Evolutionary conservation across 495 filamentous ascomycete species (phyloP), one percentile per base, ranked within the genome.

Genomic region (Clavariopsis aquatica): DNA sequence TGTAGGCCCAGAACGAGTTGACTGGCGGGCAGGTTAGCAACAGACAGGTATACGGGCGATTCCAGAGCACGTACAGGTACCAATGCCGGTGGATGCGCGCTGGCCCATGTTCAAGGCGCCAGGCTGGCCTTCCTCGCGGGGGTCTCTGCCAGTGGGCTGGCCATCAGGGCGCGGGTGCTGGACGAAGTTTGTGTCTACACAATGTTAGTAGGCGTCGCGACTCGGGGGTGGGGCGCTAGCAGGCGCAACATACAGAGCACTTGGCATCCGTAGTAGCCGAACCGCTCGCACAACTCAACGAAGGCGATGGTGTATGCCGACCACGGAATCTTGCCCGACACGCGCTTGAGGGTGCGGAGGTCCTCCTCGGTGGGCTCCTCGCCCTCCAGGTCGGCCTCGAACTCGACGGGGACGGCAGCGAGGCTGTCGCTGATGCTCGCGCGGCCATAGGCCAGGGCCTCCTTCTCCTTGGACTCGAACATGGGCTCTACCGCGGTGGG

Each of bases 191-290:
- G 60, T 62, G 52, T 68, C 68, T 66, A 10, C 23, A 13, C n/a
- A 17, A 17, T 9, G 12, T 49, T 34, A 31, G 23, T 53, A 34
- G 13, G 5, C 38, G 31, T 20, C 38, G 34, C 6, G 22, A 13
- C 1, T 17, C 49, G 12, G 20, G 49, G 24, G 17, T 24, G 20
- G 49, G n/a, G 29, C 49, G 15, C 15, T 24, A 23, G 49, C 43
- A 23, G 9, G 10, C 6, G 26, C n/a, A 26, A 64, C 62, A 12
- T 60, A 87, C 85, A 89, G 51, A 91, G 86, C 41, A 84, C 85
- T 22, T 83, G 88, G 15, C 87, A 89, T 57, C 89, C 89, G 72
- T 91, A 91, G 78, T 89, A 92, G 9, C 86, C 87, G 77, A 91
- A 89, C 36, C 89, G 86, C 78, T 93, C 89, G 76, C 84, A 88